Percentiles rank a stretch among this genome's conserved stretches.
Conservation (phyloP, 2,329 filamentous ascomycete genomes). For the Aspergillus nomiae region DNA sequence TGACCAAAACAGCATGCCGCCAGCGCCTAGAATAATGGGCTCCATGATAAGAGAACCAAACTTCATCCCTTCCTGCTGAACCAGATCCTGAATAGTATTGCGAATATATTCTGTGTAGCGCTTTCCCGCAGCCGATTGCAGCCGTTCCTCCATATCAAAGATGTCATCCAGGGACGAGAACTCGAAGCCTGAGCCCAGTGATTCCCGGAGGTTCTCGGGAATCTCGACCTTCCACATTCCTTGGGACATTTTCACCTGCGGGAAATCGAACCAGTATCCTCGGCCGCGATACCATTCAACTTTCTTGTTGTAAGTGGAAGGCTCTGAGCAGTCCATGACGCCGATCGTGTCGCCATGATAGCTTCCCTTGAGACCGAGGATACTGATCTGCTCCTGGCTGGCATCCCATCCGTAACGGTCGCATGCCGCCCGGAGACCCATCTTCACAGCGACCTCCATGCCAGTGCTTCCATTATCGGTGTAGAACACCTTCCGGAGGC, state of each 20-base stretch:
- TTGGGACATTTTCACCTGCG: constrained; percentile 65
- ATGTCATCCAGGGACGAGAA: constrained; percentile 57
- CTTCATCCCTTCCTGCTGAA: constrained; percentile 59
- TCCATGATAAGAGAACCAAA: constrained; percentile 81
- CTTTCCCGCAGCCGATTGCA: constrained; percentile 47
- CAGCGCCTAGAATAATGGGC: constrained; percentile 77
- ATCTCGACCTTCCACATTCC: constrained; percentile 68
- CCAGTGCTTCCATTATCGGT: constrained; percentile 84
- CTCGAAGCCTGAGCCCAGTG: constrained; percentile 47
- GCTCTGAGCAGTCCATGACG: constrained; percentile 82
- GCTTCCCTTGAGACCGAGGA: constrained; percentile 75
- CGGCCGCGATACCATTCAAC: constrained; percentile 83
- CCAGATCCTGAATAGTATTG: constrained; percentile 55
- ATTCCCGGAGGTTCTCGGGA: constrained; percentile 51
- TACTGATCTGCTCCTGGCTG: constrained; percentile 59
- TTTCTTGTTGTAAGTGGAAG: constrained; percentile 75
- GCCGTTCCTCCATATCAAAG: constrained; percentile 60
- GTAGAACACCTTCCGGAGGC: constrained; percentile 73
- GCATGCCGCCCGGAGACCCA: constrained; percentile 72
- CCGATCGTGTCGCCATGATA: constrained; percentile 90
- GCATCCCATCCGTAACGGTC: constrained; percentile 67
- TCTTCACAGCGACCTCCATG: constrained; percentile 81
- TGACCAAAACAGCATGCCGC: constrained; percentile 79
- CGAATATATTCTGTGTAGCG: constrained; percentile 64
- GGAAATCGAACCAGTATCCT: constrained; percentile 81